Conservation (phyloP, 192 early-diverging fungal genomes). For the Linnemannia zychae region DNA sequence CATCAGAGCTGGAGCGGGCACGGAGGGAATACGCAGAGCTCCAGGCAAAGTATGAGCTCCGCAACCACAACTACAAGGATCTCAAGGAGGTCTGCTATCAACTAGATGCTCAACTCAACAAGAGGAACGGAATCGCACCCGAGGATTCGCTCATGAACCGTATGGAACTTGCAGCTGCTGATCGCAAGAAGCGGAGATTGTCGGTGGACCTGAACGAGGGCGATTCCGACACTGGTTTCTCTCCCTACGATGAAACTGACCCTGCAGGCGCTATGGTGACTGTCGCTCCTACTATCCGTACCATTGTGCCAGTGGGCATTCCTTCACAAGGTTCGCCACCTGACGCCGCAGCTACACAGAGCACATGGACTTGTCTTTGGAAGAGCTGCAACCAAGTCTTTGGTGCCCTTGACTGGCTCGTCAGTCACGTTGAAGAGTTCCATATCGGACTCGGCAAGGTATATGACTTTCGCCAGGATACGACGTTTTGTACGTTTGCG, state of each 20-base stretch:
- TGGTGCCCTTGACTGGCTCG: conserved; percentile 59
- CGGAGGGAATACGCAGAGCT: conserved; percentile 47
- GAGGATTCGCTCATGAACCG: conserved; percentile 51
- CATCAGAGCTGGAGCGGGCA: conserved; percentile 50
- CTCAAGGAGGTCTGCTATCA: conserved; percentile 57
- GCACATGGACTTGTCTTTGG: conserved; percentile 64
- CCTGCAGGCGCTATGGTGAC: conserved; percentile 22
- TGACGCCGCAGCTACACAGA: conserved; percentile 19
- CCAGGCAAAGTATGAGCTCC: conserved; percentile 53
- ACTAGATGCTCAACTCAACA: conserved; percentile 49
- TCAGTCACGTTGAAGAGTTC: conserved; percentile 65
- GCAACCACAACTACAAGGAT: conserved; percentile 50
- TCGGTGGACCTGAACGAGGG: conserved; percentile 47
- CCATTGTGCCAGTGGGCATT: conserved; percentile 15
- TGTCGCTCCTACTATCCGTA: conserved; percentile 22
- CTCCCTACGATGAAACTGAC: conserved; percentile 40
- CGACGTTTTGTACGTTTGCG: conserved; percentile 5
- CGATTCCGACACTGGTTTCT: conserved; percentile 40
- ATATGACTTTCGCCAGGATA: background rate
- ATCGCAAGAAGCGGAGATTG: conserved; percentile 46
- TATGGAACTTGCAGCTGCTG: conserved; percentile 28
- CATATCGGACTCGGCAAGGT: conserved; percentile 76
- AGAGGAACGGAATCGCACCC: conserved; percentile 38
- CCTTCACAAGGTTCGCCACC: conserved; percentile 30
- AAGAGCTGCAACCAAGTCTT: conserved; percentile 62